Evolutionary conservation across 345 rosid genomes (phyloP), one percentile per base, ranked within the genome.

Genomic region (Lumnitzera racemosa): DNA sequence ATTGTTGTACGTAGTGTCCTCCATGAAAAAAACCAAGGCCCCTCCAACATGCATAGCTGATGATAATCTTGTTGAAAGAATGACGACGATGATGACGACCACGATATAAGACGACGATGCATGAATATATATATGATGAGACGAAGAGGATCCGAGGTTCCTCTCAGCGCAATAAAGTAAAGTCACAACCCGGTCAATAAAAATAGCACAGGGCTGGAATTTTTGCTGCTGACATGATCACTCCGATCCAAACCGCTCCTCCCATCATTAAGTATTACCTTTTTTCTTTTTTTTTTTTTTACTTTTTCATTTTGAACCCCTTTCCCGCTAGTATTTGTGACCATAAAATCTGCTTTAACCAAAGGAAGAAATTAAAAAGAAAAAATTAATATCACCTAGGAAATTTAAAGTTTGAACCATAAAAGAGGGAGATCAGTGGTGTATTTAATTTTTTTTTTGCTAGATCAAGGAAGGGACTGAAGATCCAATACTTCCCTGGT

Each of bases 81-180:
- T 57, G 72, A 70, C 55, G 69, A 72, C 64, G 75, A 67, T 67
- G 74, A 56, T 65, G 56, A 36, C 52, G 47, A 46, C 16, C n/a
- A 49, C 46, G 54, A 51, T 61, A 46, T 20, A 23, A n/a, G 54
- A 20, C 15, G 61, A 27, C 31, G 31, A 27, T 27, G 31, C 31
- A 27, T 27, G 31, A 20, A 20, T 20, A 27, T 27, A 27, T 27
- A 27, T 27, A 55, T 49, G 61, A 56, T 55, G 65, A 31, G 65
- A 82, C 78, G 81, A 87, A 81, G 72, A 71, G 89, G 97, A 85
- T 90, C 97, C 85, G 97, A 88, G 91, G 94, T 82, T 85, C 87
- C 81, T 83, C 84, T 79, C 92, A 80, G 84, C 79, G 84, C 85
- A 76, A 85, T 67, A 59, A 46, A 36, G 41, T 53, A 46, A 55